phyloP scores from a whole-genome alignment of 2,329 filamentous ascomycete genomes.

The Nannizzia gypsea region DNA sequence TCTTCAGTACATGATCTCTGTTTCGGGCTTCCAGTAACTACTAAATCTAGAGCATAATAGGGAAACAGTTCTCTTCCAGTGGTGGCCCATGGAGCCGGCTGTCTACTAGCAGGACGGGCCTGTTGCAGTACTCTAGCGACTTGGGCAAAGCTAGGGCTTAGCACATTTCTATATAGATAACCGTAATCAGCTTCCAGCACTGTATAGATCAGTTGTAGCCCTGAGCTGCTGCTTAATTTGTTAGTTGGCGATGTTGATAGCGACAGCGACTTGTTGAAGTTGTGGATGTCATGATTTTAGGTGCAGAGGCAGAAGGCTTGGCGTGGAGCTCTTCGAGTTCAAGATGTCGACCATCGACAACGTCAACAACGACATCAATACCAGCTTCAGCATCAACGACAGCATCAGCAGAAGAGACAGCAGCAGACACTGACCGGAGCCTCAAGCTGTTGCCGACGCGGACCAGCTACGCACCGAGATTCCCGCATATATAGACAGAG shows the following conservation, averaged over 20 bases:
- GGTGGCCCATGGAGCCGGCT: neutral
- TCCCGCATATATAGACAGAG: neutral
- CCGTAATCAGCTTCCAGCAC: neutral
- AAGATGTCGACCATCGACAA: neutral
- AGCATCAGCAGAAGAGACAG: neutral
- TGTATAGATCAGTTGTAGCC: neutral
- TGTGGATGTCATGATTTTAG: neutral
- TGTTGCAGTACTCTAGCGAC: neutral
- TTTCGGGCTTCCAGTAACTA: neutral
- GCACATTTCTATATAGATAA: neutral
- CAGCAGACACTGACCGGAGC: neutral
- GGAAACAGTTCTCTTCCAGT: neutral
- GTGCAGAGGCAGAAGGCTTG: neutral
- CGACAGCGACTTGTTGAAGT: neutral
- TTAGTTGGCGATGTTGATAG: neutral
- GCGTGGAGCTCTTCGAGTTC: neutral
- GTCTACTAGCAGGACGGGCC: no score
- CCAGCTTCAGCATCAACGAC: neutral
- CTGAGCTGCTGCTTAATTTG: neutral
- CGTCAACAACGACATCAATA: neutral
- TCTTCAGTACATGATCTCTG: neutral
- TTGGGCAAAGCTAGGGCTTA: neutral
- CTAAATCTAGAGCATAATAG: neutral
- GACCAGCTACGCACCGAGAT: neutral
- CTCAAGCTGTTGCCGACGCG: neutral